Conservation (phyloP, 306 rosid genomes). For the Cucurbita maxima region DNA sequence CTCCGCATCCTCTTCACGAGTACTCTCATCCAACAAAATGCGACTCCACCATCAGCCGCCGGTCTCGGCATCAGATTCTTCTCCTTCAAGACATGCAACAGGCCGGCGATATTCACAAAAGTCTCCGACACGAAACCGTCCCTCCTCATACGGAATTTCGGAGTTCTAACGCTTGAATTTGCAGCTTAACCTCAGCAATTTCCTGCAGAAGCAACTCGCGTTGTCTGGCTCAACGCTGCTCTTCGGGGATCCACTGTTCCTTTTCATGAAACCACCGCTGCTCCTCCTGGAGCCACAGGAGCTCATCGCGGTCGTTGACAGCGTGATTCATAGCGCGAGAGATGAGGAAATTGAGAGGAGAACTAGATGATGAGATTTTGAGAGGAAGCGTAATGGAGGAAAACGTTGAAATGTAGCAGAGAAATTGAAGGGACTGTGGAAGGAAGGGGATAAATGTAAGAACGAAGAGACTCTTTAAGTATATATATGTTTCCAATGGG, state of each 20-base stretch:
- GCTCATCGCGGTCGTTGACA: slow-evolving; percentile 31
- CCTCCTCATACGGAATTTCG: slow-evolving; percentile 18
- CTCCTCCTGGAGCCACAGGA: slow-evolving; percentile 77
- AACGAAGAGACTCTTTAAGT: neutral
- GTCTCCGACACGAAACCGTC: slow-evolving; percentile 27
- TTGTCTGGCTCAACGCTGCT: slow-evolving; percentile 60
- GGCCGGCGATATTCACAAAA: slow-evolving; percentile 21
- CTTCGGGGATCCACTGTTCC: slow-evolving; percentile 73
- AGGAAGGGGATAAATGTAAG: neutral
- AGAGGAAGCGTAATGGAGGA: slow-evolving; percentile 12
- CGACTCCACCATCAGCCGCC: slow-evolving; percentile 23
- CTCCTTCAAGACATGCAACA: slow-evolving; percentile 56
- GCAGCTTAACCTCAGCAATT: slow-evolving; percentile 49
- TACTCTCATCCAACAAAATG: slow-evolving; percentile 27
- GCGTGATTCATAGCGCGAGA: slow-evolving; percentile 18
- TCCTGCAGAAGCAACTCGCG: slow-evolving; percentile 52
- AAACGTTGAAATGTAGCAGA: slow-evolving; percentile 8
- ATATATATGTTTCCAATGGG: neutral
- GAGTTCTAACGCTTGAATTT: slow-evolving; percentile 38
- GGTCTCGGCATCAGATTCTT: slow-evolving; percentile 43
- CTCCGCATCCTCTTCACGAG: slow-evolving; percentile 21
- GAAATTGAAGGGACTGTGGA: neutral
- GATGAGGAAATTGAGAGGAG: slow-evolving; percentile 19
- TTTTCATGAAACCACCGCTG: slow-evolving; percentile 84
- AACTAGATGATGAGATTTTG: slow-evolving; percentile 9